Evolutionary conservation across 2,329 filamentous ascomycete species (phyloP).

Genomic region (Phoma sp.): DNA sequence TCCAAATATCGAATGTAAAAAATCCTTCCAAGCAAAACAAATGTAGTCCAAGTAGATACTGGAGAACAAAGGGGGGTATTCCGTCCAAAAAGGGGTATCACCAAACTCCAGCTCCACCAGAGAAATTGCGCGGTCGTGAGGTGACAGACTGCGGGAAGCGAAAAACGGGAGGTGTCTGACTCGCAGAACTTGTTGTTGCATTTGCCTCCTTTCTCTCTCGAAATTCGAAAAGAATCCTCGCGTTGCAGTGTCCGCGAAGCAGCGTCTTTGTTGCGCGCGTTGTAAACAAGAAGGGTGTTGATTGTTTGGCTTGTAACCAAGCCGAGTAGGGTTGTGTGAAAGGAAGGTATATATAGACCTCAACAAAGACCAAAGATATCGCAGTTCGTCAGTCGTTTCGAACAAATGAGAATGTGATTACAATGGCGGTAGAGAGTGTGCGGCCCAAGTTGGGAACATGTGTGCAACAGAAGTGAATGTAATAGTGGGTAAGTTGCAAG

Average conservation of each 20-base stretch:
- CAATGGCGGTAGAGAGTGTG: conserved; percentile 24
- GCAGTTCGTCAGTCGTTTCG: conserved; percentile 38
- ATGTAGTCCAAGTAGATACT: conserved; percentile 11
- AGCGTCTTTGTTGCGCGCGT: conserved; percentile 25
- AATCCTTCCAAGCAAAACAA: conserved; percentile 8
- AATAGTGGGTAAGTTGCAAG: conserved; percentile 18
- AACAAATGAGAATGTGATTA: conserved; percentile 37
- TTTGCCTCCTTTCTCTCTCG: not conserved
- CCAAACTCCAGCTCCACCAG: conserved; percentile 51
- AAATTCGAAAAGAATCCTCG: conserved; percentile 2
- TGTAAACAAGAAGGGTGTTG: not conserved
- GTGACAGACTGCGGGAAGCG: conserved; percentile 12
- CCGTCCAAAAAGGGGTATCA: conserved; percentile 41
- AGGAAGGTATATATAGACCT: conserved; percentile 18
- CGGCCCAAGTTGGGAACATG: conserved; percentile 21
- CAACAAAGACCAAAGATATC: conserved; percentile 4
- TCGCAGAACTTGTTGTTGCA: not conserved
- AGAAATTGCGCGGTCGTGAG: conserved; percentile 28
- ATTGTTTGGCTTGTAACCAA: not conserved
- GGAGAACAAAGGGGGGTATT: conserved; percentile 13
- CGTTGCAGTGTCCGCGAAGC: conserved; percentile 12
- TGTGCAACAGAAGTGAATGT: conserved; percentile 23
- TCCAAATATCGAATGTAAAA: not conserved
- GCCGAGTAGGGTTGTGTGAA: not conserved
- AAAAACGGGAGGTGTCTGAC: conserved; percentile 12